Conservation (phyloP, 1,284 basidiomycete genomes). For the Earliella scabrosa region DNA sequence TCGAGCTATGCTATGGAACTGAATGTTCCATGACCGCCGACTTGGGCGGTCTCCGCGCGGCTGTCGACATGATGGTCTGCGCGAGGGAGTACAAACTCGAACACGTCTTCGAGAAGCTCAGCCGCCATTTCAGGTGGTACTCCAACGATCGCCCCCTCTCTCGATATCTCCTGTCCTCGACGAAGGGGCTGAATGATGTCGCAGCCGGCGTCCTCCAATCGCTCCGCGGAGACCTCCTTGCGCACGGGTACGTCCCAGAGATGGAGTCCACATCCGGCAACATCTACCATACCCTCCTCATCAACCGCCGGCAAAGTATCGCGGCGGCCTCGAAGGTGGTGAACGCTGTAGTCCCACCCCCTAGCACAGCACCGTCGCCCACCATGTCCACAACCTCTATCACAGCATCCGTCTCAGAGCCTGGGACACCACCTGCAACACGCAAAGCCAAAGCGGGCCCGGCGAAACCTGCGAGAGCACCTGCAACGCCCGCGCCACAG, state of each 20-base stretch:
- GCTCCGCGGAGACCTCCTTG: slow-evolving; percentile 4
- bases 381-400: no score
- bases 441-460: no score
- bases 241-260: slow-evolving; percentile 5
- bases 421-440: no score
- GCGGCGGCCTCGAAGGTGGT: slow-evolving; percentile 1
- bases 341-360: neutral
- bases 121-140: neutral
- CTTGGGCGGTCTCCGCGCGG: neutral
- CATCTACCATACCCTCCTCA: slow-evolving; percentile 7
- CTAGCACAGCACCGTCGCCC: no score
- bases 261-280: slow-evolving; percentile 7
- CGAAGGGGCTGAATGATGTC: neutral
- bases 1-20: slow-evolving; percentile 5
- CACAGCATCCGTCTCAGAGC: no score
- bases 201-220: neutral
- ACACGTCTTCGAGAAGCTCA: neutral
- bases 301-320: slow-evolving; percentile 4
- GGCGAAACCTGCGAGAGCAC: no score
- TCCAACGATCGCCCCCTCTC: slow-evolving; percentile 1
- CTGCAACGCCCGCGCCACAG: neutral
- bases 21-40: neutral
- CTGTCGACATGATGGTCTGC: neutral
- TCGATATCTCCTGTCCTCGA: slow-evolving; percentile 1
- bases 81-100: slow-evolving; percentile 2